Evolutionary conservation across 495 filamentous ascomycete species (phyloP).

Genomic region (Tirmania nivea): DNA sequence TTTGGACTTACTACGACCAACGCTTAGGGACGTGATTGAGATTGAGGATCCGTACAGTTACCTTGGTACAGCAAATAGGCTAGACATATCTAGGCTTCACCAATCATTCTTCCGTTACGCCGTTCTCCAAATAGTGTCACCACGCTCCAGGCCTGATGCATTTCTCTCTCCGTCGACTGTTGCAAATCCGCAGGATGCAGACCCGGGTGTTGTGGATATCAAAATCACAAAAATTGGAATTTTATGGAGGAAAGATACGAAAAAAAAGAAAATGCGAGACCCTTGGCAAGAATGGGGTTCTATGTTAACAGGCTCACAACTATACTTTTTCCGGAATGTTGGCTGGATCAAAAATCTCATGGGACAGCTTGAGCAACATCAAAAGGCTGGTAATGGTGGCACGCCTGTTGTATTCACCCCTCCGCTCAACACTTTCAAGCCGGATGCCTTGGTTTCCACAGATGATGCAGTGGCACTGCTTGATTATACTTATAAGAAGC

Average conservation of each 20-base stretch:
- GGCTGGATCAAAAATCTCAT: constrained; percentile 80
- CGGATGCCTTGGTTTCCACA: constrained; percentile 77
- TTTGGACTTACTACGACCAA: constrained; percentile 60
- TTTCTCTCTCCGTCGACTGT: constrained; percentile 74
- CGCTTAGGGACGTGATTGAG: constrained; percentile 73
- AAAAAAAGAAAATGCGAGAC: constrained; percentile 82
- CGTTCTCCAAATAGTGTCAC: constrained; percentile 81
- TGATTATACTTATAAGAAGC: constrained; percentile 75
- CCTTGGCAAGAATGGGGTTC: constrained; percentile 99
- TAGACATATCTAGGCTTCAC: constrained; percentile 60
- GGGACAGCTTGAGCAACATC: constrained; percentile 60
- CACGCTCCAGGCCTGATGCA: constrained; percentile 76
- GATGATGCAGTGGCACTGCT: constrained; percentile 74
- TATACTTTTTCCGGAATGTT: constrained; percentile 90
- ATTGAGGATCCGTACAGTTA: constrained; percentile 85
- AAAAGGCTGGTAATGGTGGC: constrained; percentile 41
- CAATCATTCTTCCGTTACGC: constrained; percentile 76
- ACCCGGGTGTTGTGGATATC: constrained; percentile 88
- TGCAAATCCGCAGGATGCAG: constrained; percentile 65
- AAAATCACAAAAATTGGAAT: constrained; percentile 92
- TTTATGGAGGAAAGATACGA: constrained; percentile 84
- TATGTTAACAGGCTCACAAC: constrained; percentile 76
- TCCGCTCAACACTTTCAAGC: constrained; percentile 74
- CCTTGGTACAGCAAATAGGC: constrained; percentile 44
- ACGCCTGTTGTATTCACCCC: constrained; percentile 70